Conservation (phyloP, 2,329 filamentous ascomycete genomes). For the Thyridium curvatum region DNA sequence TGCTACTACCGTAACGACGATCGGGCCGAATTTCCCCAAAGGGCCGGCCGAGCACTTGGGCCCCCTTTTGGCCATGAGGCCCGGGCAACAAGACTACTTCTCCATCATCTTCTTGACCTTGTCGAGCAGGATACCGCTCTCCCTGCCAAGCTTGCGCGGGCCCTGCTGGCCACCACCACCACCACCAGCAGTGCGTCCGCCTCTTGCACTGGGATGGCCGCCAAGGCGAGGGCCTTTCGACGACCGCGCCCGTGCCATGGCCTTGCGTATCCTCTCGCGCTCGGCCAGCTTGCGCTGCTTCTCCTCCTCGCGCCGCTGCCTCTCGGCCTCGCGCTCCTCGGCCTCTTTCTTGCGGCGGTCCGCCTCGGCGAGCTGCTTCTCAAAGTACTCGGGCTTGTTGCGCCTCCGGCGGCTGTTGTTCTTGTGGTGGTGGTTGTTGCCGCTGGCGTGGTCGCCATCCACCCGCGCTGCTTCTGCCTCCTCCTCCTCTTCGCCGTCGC, state of each 20-base stretch:
- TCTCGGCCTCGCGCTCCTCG: conserved; percentile 35
- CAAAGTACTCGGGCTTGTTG: conserved; percentile 52
- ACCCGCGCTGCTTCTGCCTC: conserved; percentile 4
- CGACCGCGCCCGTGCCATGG: conserved; percentile 60
- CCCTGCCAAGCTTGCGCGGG: conserved; percentile 66
- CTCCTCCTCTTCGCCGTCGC: conserved; percentile 8
- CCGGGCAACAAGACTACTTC: conserved; percentile 14
- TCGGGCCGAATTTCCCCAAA: too few relatives aligned
- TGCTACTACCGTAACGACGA: too few relatives aligned
- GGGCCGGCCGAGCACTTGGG: conserved; percentile 5
- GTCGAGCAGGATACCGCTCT: conserved; percentile 71
- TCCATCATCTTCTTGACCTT: conserved; percentile 69
- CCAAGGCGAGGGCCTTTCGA: conserved; percentile 51
- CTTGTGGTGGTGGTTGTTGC: conserved; percentile 14
- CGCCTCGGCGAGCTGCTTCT: conserved; percentile 52
- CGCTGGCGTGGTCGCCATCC: conserved; percentile 2
- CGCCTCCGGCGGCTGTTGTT: conserved; percentile 14
- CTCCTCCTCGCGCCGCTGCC: conserved; percentile 49
- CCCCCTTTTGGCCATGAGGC: too few relatives aligned
- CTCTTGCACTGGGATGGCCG: too few relatives aligned
- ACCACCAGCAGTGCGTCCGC: too few relatives aligned
- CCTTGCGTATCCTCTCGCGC: conserved; percentile 56
- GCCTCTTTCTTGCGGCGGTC: conserved; percentile 37
- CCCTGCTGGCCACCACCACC: conserved; percentile 53
- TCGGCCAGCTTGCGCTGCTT: conserved; percentile 59